A percentile compares a stretch with the other conserved stretches of the same genome.
These are phyloP conservation scores for Xeromyces bisporus DNA, from an alignment of 495 filamentous ascomycete species.

Conservation along the genomic window DNA sequence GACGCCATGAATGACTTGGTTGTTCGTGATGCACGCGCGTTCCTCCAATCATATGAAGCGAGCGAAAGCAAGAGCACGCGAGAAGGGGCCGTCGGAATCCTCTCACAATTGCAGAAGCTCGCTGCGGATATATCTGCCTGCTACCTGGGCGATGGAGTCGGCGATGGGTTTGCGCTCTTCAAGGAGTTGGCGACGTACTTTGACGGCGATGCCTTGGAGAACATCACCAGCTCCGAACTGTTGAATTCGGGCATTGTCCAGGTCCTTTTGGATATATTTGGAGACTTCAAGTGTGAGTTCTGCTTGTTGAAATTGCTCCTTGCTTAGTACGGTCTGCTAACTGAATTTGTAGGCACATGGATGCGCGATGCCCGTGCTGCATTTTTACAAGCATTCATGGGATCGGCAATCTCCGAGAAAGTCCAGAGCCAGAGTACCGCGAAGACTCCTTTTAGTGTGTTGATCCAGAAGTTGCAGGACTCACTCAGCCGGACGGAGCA, in stretches of 20 bases:
- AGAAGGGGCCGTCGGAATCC: conserved; percentile 57
- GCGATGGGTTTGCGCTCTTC: conserved; percentile 45
- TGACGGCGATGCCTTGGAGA: conserved; percentile 70
- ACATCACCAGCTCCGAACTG: conserved; percentile 92
- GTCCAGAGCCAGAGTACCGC: conserved; percentile 46
- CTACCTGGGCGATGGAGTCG: conserved; percentile 40
- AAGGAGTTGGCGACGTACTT: conserved; percentile 69
- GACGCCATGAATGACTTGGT: conserved; percentile 58
- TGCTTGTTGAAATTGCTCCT: not conserved
- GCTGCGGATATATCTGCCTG: conserved; percentile 52
- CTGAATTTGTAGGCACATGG: conserved; percentile 4
- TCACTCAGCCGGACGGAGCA: conserved; percentile 90
- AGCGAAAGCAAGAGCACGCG: conserved; percentile 55
- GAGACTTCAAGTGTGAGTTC: conserved; percentile 33
- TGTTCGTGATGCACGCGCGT: conserved; percentile 54
- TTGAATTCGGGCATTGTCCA: conserved; percentile 79
- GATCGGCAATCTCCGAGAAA: conserved; percentile 41
- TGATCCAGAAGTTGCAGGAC: conserved; percentile 91
- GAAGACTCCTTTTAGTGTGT: conserved; percentile 71
- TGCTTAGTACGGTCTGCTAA: not conserved
- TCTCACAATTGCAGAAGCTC: conserved; percentile 53
- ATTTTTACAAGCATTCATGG: conserved; percentile 95
- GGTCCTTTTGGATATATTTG: conserved; percentile 67
- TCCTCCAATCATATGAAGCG: conserved; percentile 68
- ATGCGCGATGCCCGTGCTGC: conserved; percentile 51